A percentile compares a stretch with the other conserved stretches of the same genome.
Evolutionary conservation across 2,329 filamentous ascomycete genomes (phyloP).

Genomic region (Hypoxylon sp.): DNA sequence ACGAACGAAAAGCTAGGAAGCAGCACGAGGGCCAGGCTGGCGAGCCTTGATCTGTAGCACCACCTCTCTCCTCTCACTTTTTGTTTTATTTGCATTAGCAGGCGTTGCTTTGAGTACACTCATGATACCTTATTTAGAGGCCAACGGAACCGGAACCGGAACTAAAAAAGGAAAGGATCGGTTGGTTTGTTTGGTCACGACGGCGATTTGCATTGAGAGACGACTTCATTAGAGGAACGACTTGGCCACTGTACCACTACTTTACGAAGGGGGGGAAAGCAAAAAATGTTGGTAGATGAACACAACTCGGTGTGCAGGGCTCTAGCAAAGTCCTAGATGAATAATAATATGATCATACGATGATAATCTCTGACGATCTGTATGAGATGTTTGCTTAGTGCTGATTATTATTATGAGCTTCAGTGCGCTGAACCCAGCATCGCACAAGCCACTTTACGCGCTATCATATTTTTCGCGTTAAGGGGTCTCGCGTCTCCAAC

Average conservation of each 20-base stretch:
- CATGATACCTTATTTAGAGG: conserved; percentile 49
- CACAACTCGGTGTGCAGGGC: conserved; percentile 12
- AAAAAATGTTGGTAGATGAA: conserved; percentile 16
- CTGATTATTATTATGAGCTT: conserved; percentile 11
- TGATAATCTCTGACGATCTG: conserved; percentile 16
- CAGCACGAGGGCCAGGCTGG: conserved; percentile 34
- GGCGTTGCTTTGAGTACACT: conserved; percentile 46
- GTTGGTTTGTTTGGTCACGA: conserved; percentile 21
- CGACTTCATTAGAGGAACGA: conserved; percentile 25
- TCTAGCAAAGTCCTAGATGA: conserved; percentile 10
- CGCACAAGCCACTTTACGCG: conserved; percentile 42
- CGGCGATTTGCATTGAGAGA: conserved; percentile 22
- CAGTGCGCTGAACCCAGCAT: conserved; percentile 28
- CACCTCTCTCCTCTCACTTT: conserved; percentile 41
- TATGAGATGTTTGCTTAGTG: conserved; percentile 5
- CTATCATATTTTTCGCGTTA: conserved; percentile 31
- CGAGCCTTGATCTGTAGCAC: conserved; percentile 34
- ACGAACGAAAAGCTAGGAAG: conserved; percentile 62
- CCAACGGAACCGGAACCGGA: conserved; percentile 28
- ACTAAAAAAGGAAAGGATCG: conserved; percentile 16
- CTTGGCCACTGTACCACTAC: conserved; percentile 25
- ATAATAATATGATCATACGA: conserved; percentile 21
- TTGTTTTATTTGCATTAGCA: conserved; percentile 47
- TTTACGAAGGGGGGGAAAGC: conserved; percentile 20
- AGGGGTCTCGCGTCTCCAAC: conserved; percentile 35